Base-by-base conservation (phyloP, 306 rosid genomes). In the Astragalus membranaceus region DNA sequence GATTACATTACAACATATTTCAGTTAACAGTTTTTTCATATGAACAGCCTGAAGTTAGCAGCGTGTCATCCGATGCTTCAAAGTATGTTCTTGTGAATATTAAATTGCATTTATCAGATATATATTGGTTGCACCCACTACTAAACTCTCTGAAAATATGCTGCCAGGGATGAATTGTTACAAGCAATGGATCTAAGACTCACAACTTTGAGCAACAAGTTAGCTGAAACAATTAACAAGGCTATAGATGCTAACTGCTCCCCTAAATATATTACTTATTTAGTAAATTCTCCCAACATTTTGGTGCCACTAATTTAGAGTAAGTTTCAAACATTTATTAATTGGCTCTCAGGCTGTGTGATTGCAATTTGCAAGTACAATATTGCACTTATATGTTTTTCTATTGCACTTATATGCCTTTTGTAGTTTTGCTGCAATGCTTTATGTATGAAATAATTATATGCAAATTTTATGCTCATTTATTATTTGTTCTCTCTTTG, bases 161-260 rank as follows among this genome's bases (percentile, higher is more conserved):
- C 76, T 77, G 42, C 37, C 90, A 94, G 97, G 86, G 90, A 87
- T 35, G 95, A 90, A 68, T 84, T 94, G 53, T 70, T 94, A 86
- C 89, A 86, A 78, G 97, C 98, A 70, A 83, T 94, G 89, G 97
- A 88, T 76, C 84, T 88, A 82, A 87, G 98, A 88, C 81, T 94
- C 23, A 77, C 75, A 32, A 96, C 97, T 57, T 75, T 90, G 72
- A 87, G 80, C 48, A 73, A 65, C n/a, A n/a, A n/a, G n/a, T n/a
- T n/a, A n/a, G n/a, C n/a, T n/a, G n/a, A n/a, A n/a, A n/a, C n/a
- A n/a, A n/a, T n/a, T n/a, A n/a, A n/a, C n/a, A n/a, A n/a, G n/a
- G n/a, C n/a, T n/a, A n/a, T n/a, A n/a, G n/a, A n/a, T n/a, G n/a
- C n/a, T n/a, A n/a, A n/a, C n/a, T n/a, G n/a, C n/a, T n/a, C n/a